A percentile compares a stretch with the other conserved stretches of the same genome.
Evolutionary conservation across 805 yeast species (phyloP).

Genomic region (Starmerella floris): DNA sequence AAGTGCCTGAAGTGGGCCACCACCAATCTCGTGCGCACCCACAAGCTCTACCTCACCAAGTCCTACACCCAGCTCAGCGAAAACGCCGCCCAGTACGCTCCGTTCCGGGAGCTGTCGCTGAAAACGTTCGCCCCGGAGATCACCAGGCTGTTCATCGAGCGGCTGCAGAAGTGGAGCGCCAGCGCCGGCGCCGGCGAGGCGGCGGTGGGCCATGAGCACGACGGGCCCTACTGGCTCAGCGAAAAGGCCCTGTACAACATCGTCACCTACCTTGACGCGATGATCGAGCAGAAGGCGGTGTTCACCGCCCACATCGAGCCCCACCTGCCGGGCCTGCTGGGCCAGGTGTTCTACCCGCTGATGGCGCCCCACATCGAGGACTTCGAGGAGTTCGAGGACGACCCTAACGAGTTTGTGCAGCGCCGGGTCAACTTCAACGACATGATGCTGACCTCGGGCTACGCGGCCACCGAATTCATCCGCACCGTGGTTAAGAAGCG

Average conservation of each 20-base stretch:
- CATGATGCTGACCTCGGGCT: conserved; percentile 55
- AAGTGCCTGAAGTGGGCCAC: conserved; percentile 83
- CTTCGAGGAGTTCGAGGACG: conserved; percentile 65
- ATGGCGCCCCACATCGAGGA: conserved; percentile 56
- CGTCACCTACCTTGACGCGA: conserved; percentile 48
- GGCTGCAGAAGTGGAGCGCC: conserved; percentile 60
- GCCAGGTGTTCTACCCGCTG: conserved; percentile 63
- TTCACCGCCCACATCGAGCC: conserved; percentile 53
- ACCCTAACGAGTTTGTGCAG: conserved; percentile 80
- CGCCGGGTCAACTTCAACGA: conserved; percentile 48
- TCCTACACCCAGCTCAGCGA: conserved; percentile 20
- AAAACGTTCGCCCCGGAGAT: conserved; percentile 60
- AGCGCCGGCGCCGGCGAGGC: neutral
- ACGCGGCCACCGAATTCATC: conserved; percentile 64
- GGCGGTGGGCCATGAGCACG: neutral
- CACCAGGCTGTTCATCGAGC: conserved; percentile 46
- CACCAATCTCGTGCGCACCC: conserved; percentile 60
- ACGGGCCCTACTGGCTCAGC: conserved; percentile 47
- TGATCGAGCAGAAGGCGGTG: conserved; percentile 43
- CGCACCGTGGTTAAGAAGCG: conserved; percentile 60
- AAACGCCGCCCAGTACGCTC: conserved; percentile 37
- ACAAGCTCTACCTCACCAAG: conserved; percentile 46
- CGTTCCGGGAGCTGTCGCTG: conserved; percentile 44
- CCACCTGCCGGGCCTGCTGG: conserved; percentile 48
- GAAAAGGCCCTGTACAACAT: conserved; percentile 51